These are phyloP conservation scores for Trypanosoma grayi DNA, from an alignment of 208 protist species.

Conservation along the genomic window DNA sequence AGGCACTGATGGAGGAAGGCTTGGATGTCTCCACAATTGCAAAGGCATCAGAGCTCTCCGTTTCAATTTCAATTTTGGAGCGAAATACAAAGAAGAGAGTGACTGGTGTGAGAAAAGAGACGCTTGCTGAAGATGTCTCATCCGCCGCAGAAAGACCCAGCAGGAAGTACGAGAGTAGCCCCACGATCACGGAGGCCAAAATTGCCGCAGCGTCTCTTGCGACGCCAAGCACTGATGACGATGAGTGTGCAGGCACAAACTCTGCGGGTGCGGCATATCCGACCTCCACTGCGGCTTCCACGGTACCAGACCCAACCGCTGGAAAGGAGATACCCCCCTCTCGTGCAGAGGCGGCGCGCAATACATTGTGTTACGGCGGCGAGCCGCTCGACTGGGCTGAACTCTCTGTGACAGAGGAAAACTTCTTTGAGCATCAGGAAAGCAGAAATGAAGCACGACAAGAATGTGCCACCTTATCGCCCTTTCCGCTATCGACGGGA, in stretches of 20 bases:
- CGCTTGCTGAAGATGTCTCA: too few relatives aligned
- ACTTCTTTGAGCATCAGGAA: too few relatives aligned
- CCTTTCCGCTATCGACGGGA: not conserved
- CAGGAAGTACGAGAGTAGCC: not conserved
- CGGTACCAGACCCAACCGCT: not conserved
- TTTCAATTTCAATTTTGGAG: not conserved
- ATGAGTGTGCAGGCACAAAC: not conserved
- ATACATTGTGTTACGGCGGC: not conserved
- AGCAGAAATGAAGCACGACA: not conserved
- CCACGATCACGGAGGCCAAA: not conserved
- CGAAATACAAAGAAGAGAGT: not conserved
- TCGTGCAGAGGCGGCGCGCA: not conserved
- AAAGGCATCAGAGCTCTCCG: slow-evolving; percentile 1
- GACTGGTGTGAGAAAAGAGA: not conserved
- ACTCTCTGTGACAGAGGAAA: too few relatives aligned
- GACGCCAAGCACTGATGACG: not conserved
- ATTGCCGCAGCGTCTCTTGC: not conserved
- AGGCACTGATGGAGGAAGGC: not conserved
- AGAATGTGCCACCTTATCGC: too few relatives aligned
- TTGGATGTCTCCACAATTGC: slow-evolving; percentile 11
- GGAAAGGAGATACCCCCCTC: too few relatives aligned
- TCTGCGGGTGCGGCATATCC: not conserved
- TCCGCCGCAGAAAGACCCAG: not conserved
- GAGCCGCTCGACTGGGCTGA: too few relatives aligned
- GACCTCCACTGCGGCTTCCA: not conserved